Evolutionary conservation across 2,329 filamentous ascomycete species (phyloP).

Genomic region (Setomelanomma holmii): DNA sequence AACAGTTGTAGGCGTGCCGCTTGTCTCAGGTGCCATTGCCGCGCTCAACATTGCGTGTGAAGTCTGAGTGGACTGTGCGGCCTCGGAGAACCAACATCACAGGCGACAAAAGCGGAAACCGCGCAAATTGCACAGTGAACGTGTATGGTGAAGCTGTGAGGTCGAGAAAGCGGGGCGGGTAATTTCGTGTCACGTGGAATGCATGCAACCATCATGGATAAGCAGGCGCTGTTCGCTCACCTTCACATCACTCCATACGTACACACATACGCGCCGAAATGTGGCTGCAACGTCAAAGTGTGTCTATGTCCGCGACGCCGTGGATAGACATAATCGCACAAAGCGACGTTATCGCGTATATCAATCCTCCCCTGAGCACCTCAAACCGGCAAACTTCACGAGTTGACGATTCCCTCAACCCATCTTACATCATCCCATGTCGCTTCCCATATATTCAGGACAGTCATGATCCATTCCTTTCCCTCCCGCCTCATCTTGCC

Average conservation of each 20-base stretch:
- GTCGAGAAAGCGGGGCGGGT: slow-evolving; percentile 34
- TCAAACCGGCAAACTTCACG: slow-evolving; percentile 10
- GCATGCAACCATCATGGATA: neutral
- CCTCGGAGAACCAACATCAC: slow-evolving; percentile 30
- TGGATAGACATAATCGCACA: too few relatives aligned
- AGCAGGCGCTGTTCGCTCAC: too few relatives aligned
- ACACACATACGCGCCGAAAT: too few relatives aligned
- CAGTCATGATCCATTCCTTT: slow-evolving; percentile 52
- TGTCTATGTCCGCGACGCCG: too few relatives aligned
- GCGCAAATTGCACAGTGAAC: too few relatives aligned
- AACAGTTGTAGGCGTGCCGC: neutral
- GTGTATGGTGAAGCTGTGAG: too few relatives aligned
- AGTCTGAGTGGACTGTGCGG: slow-evolving; percentile 10
- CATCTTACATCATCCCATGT: slow-evolving; percentile 62
- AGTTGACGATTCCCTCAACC: slow-evolving; percentile 54
- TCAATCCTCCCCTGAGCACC: neutral
- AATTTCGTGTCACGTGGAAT: slow-evolving; percentile 28
- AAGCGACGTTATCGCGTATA: too few relatives aligned
- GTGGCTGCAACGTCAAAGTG: too few relatives aligned
- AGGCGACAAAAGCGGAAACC: too few relatives aligned
- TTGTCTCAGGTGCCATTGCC: slow-evolving; percentile 27
- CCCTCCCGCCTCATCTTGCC: slow-evolving; percentile 57
- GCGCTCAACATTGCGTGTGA: slow-evolving; percentile 29
- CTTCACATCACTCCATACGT: too few relatives aligned
- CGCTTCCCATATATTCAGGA: slow-evolving; percentile 61